Evolutionary conservation across 495 filamentous ascomycete genomes (phyloP).

Genomic region (Corynascus novoguineensis): DNA sequence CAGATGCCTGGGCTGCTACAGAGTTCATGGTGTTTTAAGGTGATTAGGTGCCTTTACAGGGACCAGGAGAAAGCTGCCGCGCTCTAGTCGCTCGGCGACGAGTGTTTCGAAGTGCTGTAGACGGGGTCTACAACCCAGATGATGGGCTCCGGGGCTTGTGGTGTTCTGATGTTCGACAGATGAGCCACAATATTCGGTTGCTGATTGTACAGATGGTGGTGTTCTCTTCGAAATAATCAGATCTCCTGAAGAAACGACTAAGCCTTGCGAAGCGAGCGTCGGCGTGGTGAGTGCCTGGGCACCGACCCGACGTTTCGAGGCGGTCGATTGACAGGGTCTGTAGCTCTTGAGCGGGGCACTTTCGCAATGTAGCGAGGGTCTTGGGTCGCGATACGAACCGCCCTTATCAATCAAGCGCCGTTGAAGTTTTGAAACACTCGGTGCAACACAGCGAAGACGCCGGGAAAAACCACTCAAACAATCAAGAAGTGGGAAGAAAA

Average conservation of each 20-base stretch:
- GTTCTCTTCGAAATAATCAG: too few species aligned
- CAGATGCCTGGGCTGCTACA: conserved; percentile 21
- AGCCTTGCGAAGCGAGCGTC: neutral
- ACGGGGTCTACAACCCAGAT: too few species aligned
- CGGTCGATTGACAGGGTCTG: too few species aligned
- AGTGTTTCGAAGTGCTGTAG: neutral
- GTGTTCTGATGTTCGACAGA: too few species aligned
- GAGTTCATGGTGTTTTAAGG: conserved; percentile 32
- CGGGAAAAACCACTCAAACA: neutral
- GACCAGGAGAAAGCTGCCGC: conserved; percentile 2
- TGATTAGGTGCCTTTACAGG: neutral
- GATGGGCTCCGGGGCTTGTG: too few species aligned
- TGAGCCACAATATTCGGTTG: too few species aligned
- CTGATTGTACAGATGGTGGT: too few species aligned
- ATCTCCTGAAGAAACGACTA: too few species aligned
- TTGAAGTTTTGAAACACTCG: neutral
- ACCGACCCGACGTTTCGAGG: too few species aligned
- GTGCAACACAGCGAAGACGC: neutral
- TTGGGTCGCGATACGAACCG: neutral
- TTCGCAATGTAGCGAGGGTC: neutral
- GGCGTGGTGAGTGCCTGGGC: neutral
- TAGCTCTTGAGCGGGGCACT: neutral
- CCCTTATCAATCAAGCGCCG: neutral
- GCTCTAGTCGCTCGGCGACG: neutral
- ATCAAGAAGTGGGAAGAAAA: neutral